phyloP scores from a whole-genome alignment of 1,139 yeast genomes.

The Yamadazyma triangularis region DNA sequence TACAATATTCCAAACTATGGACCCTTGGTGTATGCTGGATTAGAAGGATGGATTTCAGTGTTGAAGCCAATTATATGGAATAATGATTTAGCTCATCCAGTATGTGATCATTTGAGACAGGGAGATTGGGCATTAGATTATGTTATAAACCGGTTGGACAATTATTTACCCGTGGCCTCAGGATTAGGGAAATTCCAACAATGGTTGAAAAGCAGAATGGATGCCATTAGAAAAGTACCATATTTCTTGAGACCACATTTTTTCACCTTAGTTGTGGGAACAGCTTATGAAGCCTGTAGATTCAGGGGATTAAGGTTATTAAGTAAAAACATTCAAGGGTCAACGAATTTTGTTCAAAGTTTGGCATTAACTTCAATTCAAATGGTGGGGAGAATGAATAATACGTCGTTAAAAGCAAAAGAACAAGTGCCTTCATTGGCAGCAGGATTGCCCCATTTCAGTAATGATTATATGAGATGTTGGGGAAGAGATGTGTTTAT shows the following conservation, averaged over 20 bases:
- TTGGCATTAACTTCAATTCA: conserved; percentile 82
- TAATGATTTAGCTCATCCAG: conserved; percentile 79
- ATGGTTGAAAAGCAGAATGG: conserved; percentile 69
- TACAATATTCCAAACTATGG: conserved; percentile 76
- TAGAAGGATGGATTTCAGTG: conserved; percentile 87
- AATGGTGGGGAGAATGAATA: conserved; percentile 73
- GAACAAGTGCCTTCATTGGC: conserved; percentile 72
- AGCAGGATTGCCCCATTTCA: conserved; percentile 95
- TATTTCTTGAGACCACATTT: conserved; percentile 81
- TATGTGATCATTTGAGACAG: conserved; percentile 72
- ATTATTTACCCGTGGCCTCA: conserved; percentile 40
- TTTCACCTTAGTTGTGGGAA: conserved; percentile 74
- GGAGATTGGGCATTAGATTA: conserved; percentile 92
- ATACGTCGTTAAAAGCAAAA: conserved; percentile 71
- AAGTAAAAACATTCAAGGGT: conserved; percentile 48
- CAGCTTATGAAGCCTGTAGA: conserved; percentile 79
- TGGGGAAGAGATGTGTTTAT: conserved; percentile 98
- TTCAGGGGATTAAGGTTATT: conserved; percentile 59
- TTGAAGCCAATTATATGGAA: conserved; percentile 57
- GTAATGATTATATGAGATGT: conserved; percentile 87
- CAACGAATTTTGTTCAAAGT: conserved; percentile 73
- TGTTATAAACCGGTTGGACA: conserved; percentile 56
- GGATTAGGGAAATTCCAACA: conserved; percentile 49
- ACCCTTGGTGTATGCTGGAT: conserved; percentile 74
- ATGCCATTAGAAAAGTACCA: conserved; percentile 65